Evolutionary conservation across 345 rosid species (phyloP).

Genomic region (Durio zibethinus): DNA sequence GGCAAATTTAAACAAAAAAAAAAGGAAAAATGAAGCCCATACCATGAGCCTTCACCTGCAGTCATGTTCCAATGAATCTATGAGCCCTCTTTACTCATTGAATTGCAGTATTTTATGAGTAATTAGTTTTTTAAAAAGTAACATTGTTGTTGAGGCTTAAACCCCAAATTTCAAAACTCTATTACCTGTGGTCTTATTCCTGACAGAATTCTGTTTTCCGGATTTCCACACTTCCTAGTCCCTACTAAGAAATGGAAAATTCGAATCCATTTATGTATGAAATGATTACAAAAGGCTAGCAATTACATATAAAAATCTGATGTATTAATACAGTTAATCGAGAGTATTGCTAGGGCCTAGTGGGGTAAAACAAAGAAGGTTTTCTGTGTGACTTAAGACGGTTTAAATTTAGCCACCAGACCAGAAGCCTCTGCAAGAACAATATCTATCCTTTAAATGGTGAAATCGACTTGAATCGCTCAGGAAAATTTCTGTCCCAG

Average conservation of each 20-base stretch:
- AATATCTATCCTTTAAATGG: slow-evolving; percentile 54
- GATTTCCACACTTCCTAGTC: neutral
- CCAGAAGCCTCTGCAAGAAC: slow-evolving; percentile 76
- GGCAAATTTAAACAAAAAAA: neutral
- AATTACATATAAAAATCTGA: neutral
- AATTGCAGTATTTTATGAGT: neutral
- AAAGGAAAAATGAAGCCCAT: neutral
- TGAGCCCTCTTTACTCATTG: neutral
- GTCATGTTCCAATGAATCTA: neutral
- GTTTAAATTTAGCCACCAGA: slow-evolving; percentile 14
- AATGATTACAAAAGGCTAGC: neutral
- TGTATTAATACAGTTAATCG: neutral
- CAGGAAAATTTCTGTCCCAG: slow-evolving; percentile 48
- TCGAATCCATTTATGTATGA: neutral
- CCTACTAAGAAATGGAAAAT: neutral
- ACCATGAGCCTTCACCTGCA: neutral
- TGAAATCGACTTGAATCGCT: slow-evolving; percentile 68
- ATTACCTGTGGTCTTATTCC: neutral
- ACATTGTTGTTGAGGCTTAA: neutral
- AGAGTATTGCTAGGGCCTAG: too few relatives aligned
- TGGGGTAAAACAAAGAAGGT: too few relatives aligned
- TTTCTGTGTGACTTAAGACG: neutral
- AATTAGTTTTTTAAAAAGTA: neutral
- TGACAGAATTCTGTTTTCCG: neutral
- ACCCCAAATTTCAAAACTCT: neutral